Conservation (phyloP, 768 basidiomycete genomes). For the Mycena maculata region DNA sequence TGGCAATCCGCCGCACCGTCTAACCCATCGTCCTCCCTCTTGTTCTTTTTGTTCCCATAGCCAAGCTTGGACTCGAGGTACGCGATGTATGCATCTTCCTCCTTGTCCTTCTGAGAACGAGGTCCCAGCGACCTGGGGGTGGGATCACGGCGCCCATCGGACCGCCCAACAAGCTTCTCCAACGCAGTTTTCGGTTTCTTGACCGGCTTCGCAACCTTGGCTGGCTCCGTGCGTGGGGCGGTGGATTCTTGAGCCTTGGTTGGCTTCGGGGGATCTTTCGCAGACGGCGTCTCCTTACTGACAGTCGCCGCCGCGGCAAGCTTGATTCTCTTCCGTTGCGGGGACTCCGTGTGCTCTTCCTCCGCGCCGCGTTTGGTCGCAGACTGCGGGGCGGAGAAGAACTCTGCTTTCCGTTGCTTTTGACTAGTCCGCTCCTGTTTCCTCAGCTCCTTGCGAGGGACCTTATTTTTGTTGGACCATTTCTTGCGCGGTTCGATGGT, state of each 20-base stretch:
- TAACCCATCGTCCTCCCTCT: slow-evolving; percentile 80
- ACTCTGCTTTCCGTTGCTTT: slow-evolving; percentile 73
- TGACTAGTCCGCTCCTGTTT: slow-evolving; percentile 69
- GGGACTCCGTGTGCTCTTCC: slow-evolving; percentile 60
- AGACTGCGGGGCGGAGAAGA: slow-evolving; percentile 53
- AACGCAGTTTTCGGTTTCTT: slow-evolving; percentile 45
- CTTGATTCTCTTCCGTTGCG: slow-evolving; percentile 63
- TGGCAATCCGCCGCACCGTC: slow-evolving; percentile 66
- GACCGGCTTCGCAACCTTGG: slow-evolving; percentile 9
- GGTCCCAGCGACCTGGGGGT: slow-evolving; percentile 27
- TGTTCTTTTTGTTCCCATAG: slow-evolving; percentile 59
- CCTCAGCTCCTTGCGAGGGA: slow-evolving; percentile 69
- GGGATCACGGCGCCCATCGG: slow-evolving; percentile 30
- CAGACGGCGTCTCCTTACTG: background rate
- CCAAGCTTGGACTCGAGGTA: slow-evolving; percentile 86
- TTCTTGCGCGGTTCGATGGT: slow-evolving; percentile 30
- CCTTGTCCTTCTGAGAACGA: slow-evolving; percentile 58
- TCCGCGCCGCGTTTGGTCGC: slow-evolving; percentile 52
- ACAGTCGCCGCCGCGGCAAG: slow-evolving; percentile 31
- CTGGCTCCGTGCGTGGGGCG: background rate
- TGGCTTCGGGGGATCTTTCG: background rate
- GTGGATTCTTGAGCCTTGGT: background rate
- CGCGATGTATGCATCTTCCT: slow-evolving; percentile 89
- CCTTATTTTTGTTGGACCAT: slow-evolving; percentile 36
- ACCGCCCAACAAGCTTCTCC: slow-evolving; percentile 45